These are phyloP conservation scores for Leccinum pseudoinsigne DNA, from an alignment of 1,284 basidiomycete genomes.

Conservation along the genomic window DNA sequence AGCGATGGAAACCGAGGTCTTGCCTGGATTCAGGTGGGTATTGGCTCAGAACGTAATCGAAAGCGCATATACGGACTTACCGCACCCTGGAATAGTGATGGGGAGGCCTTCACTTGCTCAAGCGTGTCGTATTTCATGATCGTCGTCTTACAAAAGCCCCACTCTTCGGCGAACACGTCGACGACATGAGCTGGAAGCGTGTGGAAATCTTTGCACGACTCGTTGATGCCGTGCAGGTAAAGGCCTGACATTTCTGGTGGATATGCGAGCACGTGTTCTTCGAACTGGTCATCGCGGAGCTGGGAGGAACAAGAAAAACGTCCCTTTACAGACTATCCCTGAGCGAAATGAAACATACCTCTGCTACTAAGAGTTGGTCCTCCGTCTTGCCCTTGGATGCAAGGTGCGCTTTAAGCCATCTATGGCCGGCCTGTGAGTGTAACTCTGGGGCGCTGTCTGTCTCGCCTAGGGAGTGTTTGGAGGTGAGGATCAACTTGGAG, in stretches of 20 bases:
- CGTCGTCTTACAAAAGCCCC: conserved; percentile 84
- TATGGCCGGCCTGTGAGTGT: conserved; percentile 80
- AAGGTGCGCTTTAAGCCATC: conserved; percentile 84
- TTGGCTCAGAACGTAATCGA: neutral
- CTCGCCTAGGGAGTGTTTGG: conserved; percentile 87
- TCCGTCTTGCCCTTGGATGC: conserved; percentile 64
- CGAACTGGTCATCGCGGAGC: conserved; percentile 97
- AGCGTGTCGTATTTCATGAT: conserved; percentile 64
- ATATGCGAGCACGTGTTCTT: conserved; percentile 95
- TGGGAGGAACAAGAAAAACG: conserved; percentile 32
- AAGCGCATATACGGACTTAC: conserved; percentile 44
- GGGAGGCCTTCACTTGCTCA: conserved; percentile 73
- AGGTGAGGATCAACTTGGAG: conserved; percentile 80
- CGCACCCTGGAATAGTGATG: conserved; percentile 90
- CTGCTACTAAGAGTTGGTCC: conserved; percentile 73
- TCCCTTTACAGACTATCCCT: neutral
- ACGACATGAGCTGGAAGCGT: conserved; percentile 75
- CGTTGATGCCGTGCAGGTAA: conserved; percentile 92
- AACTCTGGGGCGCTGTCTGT: conserved; percentile 40
- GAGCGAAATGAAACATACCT: conserved; percentile 50
- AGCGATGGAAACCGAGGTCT: conserved; percentile 86
- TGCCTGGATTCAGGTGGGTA: conserved; percentile 51
- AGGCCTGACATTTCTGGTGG: conserved; percentile 84
- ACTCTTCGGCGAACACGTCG: conserved; percentile 81
- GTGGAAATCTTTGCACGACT: conserved; percentile 67